Evolutionary conservation across 768 basidiomycete species (phyloP).

Genomic region (Lactarius pseudohatsudake): DNA sequence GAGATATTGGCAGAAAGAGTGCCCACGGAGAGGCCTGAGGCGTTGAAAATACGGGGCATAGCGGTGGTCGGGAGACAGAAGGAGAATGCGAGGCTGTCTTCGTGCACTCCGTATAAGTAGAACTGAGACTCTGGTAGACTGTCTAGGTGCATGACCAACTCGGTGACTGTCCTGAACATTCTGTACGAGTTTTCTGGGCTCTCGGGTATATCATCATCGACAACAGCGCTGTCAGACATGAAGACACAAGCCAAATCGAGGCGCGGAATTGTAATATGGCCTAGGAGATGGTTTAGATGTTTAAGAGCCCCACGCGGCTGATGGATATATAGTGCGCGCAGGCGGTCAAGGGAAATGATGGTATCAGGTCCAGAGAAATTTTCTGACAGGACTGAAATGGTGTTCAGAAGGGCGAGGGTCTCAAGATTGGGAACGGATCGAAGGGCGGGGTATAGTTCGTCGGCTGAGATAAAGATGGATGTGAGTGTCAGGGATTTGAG

Average conservation of each 20-base stretch:
- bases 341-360: conserved; percentile 18
- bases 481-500: conserved; percentile 20
- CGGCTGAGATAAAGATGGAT: conserved; percentile 24
- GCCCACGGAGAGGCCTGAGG: conserved; percentile 16
- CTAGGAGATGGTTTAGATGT: conserved; percentile 20
- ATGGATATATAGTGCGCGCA: conserved; percentile 20
- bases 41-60: conserved; percentile 12
- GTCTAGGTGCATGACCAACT: conserved; percentile 25
- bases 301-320: conserved; percentile 22
- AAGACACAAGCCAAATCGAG: conserved; percentile 19
- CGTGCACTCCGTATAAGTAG: conserved; percentile 20
- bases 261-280: conserved; percentile 18
- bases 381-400: conserved; percentile 22
- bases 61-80: conserved; percentile 22
- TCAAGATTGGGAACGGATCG: conserved; percentile 24
- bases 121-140: conserved; percentile 24
- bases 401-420: conserved; percentile 22
- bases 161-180: conserved; percentile 18
- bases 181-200: conserved; percentile 12
- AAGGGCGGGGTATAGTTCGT: conserved; percentile 23
- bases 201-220: conserved; percentile 25
- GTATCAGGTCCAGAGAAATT: conserved; percentile 19
- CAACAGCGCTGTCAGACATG: conserved; percentile 25
- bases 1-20: conserved; percentile 20
- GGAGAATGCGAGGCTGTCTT: conserved; percentile 20